These are phyloP conservation scores for Fraxinus latifolia DNA, from an alignment of 305 asterid species.

Conservation along the genomic window DNA sequence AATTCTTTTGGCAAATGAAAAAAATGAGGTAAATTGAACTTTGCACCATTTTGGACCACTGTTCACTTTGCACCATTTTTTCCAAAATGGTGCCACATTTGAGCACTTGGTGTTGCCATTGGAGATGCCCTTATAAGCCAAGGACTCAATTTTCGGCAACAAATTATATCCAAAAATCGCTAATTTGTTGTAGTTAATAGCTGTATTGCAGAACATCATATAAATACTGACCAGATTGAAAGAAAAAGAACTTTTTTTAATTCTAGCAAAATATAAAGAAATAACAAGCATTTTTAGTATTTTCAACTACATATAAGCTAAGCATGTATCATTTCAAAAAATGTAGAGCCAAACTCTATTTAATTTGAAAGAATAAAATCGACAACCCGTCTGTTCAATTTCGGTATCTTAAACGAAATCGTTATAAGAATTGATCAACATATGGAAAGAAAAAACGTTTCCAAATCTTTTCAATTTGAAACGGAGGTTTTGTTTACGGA, in stretches of 20 bases:
- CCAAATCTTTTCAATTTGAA: neutral
- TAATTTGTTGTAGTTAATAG: neutral
- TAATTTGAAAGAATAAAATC: neutral
- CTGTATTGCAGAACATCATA: neutral
- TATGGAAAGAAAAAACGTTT: neutral
- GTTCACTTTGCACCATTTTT: too few species aligned
- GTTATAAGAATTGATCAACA: neutral
- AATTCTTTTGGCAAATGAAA: too few species aligned
- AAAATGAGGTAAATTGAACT: too few species aligned
- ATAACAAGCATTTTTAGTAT: neutral
- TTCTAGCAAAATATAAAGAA: neutral
- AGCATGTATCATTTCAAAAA: neutral
- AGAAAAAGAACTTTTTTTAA: neutral
- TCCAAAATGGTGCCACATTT: too few species aligned
- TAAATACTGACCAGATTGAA: neutral
- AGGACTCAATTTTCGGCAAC: neutral
- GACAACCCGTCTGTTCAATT: neutral
- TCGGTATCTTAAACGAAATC: neutral
- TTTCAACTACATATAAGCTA: neutral
- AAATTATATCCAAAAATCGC: neutral
- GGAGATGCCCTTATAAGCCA: neutral
- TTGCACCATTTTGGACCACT: too few species aligned
- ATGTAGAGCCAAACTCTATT: neutral
- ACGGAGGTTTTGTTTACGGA: conserved; percentile 13
- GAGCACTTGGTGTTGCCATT: too few species aligned